A percentile compares a stretch with the other conserved stretches of the same genome.
Evolutionary conservation across 257 asterid species (phyloP).

Genomic region (Petrea volubilis): DNA sequence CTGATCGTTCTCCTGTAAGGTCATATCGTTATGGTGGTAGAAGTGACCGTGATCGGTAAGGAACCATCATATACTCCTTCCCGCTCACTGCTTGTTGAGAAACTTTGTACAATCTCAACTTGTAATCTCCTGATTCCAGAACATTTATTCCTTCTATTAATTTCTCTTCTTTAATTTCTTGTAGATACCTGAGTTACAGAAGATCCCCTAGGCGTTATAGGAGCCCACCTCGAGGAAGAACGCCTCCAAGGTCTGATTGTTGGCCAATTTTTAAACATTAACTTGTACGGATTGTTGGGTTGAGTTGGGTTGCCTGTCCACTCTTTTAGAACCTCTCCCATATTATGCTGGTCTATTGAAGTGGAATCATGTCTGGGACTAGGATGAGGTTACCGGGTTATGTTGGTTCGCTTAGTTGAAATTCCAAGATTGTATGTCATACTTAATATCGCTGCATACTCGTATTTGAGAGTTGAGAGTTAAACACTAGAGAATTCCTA

Average conservation of each 20-base stretch:
- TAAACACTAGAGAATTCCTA: not conserved
- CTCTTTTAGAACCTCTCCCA: not conserved
- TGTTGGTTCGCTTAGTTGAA: not conserved
- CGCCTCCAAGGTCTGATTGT: conserved; percentile 93
- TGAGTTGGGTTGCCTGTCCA: not conserved
- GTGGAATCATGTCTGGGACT: not conserved
- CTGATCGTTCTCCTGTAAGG: conserved; percentile 83
- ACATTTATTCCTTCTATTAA: conserved; percentile 9
- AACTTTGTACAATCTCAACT: not conserved
- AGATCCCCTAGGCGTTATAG: conserved; percentile 95
- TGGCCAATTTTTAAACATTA: no score
- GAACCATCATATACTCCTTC: not conserved
- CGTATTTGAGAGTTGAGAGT: no score
- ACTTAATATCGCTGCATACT: no score
- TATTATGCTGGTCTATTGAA: not conserved
- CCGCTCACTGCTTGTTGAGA: not conserved
- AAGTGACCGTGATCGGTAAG: conserved; percentile 79
- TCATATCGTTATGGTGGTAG: conserved; percentile 80
- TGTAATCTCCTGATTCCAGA: not conserved
- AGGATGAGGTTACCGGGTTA: not conserved
- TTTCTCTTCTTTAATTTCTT: conserved; percentile 9
- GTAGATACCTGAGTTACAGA: conserved; percentile 73
- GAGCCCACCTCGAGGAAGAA: conserved; percentile 94
- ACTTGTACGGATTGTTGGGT: not conserved
- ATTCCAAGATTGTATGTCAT: not conserved